Evolutionary conservation across 192 early-diverging fungal genomes (phyloP).

Genomic region (Backusella morwellensis): DNA sequence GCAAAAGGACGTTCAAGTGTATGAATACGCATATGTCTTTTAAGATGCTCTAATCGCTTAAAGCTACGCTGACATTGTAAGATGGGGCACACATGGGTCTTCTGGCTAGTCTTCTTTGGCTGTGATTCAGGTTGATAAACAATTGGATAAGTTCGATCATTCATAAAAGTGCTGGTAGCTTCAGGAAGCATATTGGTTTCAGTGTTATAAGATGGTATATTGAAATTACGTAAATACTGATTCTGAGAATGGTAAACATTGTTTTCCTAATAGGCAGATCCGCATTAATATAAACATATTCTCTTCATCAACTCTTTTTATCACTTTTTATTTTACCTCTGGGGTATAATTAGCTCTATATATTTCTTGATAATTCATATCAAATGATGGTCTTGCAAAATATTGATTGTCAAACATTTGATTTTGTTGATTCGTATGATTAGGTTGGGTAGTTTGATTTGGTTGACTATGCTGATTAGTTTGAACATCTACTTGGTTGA

Average conservation of each 20-base stretch:
- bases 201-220: neutral
- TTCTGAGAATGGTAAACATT: neutral
- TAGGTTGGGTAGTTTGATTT: neutral
- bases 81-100: constrained; percentile 29
- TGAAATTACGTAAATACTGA: neutral
- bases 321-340: neutral
- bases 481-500: neutral
- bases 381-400: constrained; percentile 1
- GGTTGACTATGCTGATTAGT: neutral
- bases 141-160: neutral
- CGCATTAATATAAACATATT: neutral
- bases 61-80: constrained; percentile 53
- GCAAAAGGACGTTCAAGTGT: constrained; percentile 62
- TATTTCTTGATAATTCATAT: neutral
- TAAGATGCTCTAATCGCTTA: constrained; percentile 80
- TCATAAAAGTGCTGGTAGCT: neutral
- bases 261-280: neutral
- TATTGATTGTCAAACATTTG: constrained; percentile 1
- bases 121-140: neutral
- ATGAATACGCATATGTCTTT: constrained; percentile 71
- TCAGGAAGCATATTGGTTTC: neutral
- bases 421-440: neutral
- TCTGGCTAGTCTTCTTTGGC: neutral
- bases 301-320: neutral
- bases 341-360: constrained; percentile 2